Conservation (phyloP, 2,329 filamentous ascomycete genomes). For the Diaporthe destruens region DNA sequence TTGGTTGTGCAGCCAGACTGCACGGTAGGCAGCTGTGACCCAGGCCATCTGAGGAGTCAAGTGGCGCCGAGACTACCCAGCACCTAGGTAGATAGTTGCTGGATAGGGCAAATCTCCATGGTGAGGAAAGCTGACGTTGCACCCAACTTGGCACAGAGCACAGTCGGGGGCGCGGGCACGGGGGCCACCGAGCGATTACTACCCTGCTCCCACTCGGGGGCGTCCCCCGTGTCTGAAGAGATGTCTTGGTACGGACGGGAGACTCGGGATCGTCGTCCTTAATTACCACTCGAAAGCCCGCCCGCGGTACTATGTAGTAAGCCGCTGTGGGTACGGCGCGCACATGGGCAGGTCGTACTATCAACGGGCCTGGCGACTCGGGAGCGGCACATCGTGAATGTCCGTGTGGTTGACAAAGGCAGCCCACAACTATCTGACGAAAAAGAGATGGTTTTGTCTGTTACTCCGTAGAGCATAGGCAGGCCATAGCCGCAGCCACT, state of each 20-base stretch:
- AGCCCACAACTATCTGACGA: neutral
- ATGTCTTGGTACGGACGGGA: constrained; percentile 33
- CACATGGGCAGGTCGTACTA: neutral
- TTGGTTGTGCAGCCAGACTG: neutral
- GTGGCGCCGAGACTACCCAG: neutral
- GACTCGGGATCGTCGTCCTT: constrained; percentile 36
- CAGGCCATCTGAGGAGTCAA: neutral
- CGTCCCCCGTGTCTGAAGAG: constrained; percentile 25
- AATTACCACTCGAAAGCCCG: constrained; percentile 5
- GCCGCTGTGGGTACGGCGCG: neutral
- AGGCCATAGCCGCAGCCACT: constrained; percentile 21
- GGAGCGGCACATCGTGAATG: neutral
- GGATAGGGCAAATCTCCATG: neutral
- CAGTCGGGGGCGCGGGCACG: constrained; percentile 24
- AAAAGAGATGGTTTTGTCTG: neutral
- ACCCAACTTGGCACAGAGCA: constrained; percentile 17
- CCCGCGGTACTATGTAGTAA: too few species aligned
- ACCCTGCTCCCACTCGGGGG: constrained; percentile 21
- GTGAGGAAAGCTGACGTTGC: constrained; percentile 21
- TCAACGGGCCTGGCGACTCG: neutral
- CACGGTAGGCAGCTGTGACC: neutral
- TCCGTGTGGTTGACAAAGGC: neutral
- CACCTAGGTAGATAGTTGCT: neutral
- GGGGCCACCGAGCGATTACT: neutral
- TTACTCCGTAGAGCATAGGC: neutral